A percentile compares a stretch with the other conserved stretches of the same genome.
These are phyloP conservation scores for Xylaria flabelliformis DNA, from an alignment of 495 filamentous ascomycete genomes.

Conservation along the genomic window DNA sequence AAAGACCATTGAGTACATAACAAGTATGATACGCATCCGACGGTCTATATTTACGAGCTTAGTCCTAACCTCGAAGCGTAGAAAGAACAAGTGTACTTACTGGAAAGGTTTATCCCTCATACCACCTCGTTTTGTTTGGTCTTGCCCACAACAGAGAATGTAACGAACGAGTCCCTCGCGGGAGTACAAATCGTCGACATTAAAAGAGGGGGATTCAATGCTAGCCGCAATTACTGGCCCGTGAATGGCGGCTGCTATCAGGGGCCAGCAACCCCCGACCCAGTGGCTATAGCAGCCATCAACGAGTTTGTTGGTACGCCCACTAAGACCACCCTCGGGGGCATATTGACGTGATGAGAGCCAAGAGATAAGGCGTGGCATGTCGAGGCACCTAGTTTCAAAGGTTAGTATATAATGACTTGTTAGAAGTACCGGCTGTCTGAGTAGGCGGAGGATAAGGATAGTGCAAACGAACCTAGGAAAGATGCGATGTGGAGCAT, in stretches of 20 bases:
- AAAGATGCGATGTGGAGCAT: constrained; percentile 73
- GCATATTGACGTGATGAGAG: constrained; percentile 86
- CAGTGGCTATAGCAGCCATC: constrained; percentile 98
- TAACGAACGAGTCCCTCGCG: constrained; percentile 85
- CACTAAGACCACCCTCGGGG: constrained; percentile 90
- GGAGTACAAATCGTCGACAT: constrained; percentile 67
- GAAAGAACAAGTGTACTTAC: constrained; percentile 57
- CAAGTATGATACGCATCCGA: constrained; percentile 91
- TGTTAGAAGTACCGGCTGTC: constrained; percentile 15
- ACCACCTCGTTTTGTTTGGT: constrained; percentile 69
- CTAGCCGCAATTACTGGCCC: constrained; percentile 47
- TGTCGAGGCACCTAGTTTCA: constrained; percentile 70
- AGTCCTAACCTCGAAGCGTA: constrained; percentile 29
- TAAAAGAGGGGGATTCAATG: constrained; percentile 39
- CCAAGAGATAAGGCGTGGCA: constrained; percentile 81
- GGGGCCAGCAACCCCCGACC: constrained; percentile 92
- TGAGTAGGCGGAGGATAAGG: not conserved
- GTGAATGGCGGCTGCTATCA: constrained; percentile 80
- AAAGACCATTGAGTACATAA: constrained; percentile 88
- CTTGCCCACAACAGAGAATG: constrained; percentile 87
- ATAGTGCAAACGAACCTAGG: constrained; percentile 56
- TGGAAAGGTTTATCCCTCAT: constrained; percentile 93
- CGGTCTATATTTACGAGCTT: constrained; percentile 54
- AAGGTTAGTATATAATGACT: constrained; percentile 21
- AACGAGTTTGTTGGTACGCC: constrained; percentile 96